Evolutionary conservation across 305 asterid genomes (phyloP).

Genomic region (Fraxinus paxiana): DNA sequence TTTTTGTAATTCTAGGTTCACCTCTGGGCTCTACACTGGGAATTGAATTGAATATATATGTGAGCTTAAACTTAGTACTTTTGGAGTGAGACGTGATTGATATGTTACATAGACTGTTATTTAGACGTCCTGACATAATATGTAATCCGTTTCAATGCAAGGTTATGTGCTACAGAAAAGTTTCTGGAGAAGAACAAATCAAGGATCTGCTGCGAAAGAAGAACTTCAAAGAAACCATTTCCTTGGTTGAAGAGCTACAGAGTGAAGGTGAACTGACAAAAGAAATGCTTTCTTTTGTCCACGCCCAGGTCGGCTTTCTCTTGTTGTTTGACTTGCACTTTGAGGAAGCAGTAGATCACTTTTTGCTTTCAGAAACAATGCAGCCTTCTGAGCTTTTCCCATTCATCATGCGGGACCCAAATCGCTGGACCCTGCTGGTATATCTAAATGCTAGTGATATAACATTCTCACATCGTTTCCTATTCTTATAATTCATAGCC

Average conservation of each 20-base stretch:
- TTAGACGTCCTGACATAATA: slow-evolving; percentile 15
- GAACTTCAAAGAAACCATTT: slow-evolving; percentile 68
- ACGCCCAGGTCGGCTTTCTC: slow-evolving; percentile 93
- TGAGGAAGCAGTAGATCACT: slow-evolving; percentile 91
- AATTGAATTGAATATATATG: neutral
- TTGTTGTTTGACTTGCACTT: slow-evolving; percentile 88
- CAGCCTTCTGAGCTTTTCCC: slow-evolving; percentile 97
- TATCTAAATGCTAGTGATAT: slow-evolving; percentile 10
- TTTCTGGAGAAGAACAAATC: slow-evolving; percentile 83
- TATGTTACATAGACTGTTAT: slow-evolving; percentile 14
- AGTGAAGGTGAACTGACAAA: slow-evolving; percentile 77
- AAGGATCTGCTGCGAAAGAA: slow-evolving; percentile 77
- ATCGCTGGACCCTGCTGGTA: slow-evolving; percentile 96
- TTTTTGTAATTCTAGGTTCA: neutral
- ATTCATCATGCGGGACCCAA: slow-evolving; percentile 89
- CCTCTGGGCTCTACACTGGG: neutral
- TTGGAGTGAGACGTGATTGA: neutral
- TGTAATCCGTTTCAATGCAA: slow-evolving; percentile 35
- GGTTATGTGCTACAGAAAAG: slow-evolving; percentile 78
- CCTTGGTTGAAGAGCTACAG: slow-evolving; percentile 82
- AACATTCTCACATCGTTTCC: neutral
- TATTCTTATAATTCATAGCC: neutral
- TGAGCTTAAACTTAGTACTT: slow-evolving; percentile 11
- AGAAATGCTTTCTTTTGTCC: slow-evolving; percentile 72
- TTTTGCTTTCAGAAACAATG: slow-evolving; percentile 86